Percentiles rank a stretch among this genome's conserved stretches.
phyloP scores from a whole-genome alignment of 306 rosid species.

The Ochetophila trinervis region DNA sequence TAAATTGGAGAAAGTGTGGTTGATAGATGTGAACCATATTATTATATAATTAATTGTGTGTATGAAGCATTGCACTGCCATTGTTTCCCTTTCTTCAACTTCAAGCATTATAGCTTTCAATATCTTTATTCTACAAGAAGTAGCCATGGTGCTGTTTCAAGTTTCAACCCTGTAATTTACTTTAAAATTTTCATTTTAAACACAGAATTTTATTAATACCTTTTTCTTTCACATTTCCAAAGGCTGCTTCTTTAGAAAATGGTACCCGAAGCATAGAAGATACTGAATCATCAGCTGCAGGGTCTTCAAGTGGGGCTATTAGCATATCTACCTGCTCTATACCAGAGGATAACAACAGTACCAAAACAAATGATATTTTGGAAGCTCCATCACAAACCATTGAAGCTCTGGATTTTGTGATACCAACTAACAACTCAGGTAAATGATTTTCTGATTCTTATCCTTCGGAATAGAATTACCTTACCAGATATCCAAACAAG shows the following conservation, averaged over 20 bases:
- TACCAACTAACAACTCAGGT: slow-evolving; percentile 31
- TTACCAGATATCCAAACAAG: too few relatives aligned
- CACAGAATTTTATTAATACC: neutral
- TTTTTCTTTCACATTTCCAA: neutral
- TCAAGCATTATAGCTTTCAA: too few relatives aligned
- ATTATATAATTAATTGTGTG: too few relatives aligned
- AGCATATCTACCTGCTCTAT: too few relatives aligned
- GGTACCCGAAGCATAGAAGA: neutral
- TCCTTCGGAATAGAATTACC: too few relatives aligned
- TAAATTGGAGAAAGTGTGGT: too few relatives aligned
- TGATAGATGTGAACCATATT: too few relatives aligned
- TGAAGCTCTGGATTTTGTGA: slow-evolving; percentile 22
- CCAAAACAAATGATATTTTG: too few relatives aligned
- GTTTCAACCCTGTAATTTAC: neutral
- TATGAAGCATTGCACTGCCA: too few relatives aligned
- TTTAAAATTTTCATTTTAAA: neutral
- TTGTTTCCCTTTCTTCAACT: too few relatives aligned
- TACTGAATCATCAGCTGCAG: neutral
- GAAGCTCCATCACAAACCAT: slow-evolving; percentile 9
- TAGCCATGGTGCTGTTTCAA: neutral
- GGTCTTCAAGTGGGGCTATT: too few relatives aligned
- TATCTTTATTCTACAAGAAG: neutral
- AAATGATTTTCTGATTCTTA: neutral
- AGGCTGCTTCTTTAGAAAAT: slow-evolving; percentile 21
- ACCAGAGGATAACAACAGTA: too few relatives aligned